Base-by-base conservation (phyloP, 768 basidiomycete genomes). In the Hypholoma fasciculare region DNA sequence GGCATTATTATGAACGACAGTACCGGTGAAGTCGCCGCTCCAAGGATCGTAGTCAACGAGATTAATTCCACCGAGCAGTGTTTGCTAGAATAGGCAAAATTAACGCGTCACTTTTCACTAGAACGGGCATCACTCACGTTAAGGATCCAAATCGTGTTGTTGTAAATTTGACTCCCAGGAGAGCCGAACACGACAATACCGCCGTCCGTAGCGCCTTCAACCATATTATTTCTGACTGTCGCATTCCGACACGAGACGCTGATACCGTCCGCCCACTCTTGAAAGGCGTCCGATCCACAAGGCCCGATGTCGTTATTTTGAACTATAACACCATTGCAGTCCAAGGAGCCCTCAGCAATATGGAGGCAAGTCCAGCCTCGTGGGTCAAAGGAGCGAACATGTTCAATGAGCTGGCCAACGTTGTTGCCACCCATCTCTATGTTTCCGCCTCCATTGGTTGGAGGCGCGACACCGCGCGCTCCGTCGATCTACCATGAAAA, bases 301-400 rank as follows among this genome's bases (percentile, higher is more conserved):
- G 91, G 90, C 3, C 89, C 93, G 43, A 94, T 86, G 61, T 93
- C 89, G 63, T 94, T 94, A 72, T 92, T 87, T 66, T 89, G 87
- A 34, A 94, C 77, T 3, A 82, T 82, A 12, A 73, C 76, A 56
- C 86, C 85, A 57, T 75, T 80, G 73, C 92, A 95, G 8, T 70
- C 76, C 38, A 88, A 76, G 36, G 78, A 69, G 4, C 92, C 93
- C 68, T 94, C 87, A 0, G 79, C 75, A 34, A 94, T 67, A 64
- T 95, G 94, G 39, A 95, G 76, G 69, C 92, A 93, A 7, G 89
- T 84, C 92, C 93, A 94, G 58, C 89, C 75, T 51, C 92, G 81
- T 2, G 91, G 90, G 70, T 94, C 85, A 65, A 75, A 90, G 7
- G 89, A 87, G 61, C 78, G 83, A 11, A 94, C 91, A 60, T 83